Percentiles rank a stretch among this genome's conserved stretches.
phyloP scores from a whole-genome alignment of 2,329 filamentous ascomycete genomes.

The Aspergillus sp. region DNA sequence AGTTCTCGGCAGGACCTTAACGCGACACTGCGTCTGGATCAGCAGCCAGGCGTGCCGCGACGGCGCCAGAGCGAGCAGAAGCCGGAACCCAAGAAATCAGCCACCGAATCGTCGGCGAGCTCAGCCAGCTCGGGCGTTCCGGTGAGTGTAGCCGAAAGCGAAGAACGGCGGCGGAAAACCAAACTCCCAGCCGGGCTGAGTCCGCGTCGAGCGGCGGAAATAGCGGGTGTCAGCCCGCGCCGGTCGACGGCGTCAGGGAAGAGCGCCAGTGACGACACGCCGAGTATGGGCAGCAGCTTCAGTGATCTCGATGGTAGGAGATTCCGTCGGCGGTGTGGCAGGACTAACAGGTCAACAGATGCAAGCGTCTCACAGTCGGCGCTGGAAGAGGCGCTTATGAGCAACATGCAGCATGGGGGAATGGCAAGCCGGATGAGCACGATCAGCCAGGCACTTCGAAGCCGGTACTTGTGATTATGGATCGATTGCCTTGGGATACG shows the following conservation, averaged over 20 bases:
- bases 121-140: conserved; percentile 30
- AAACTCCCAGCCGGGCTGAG: conserved; percentile 18
- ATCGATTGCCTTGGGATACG: neutral
- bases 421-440: conserved; percentile 43
- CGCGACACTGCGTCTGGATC: conserved; percentile 33
- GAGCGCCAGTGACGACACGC: conserved; percentile 46
- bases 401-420: conserved; percentile 50
- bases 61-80: conserved; percentile 18
- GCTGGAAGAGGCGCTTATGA: conserved; percentile 54
- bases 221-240: conserved; percentile 41
- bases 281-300: conserved; percentile 57
- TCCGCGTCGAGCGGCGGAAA: conserved; percentile 41
- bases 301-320: conserved; percentile 52
- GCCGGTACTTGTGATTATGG: conserved; percentile 36
- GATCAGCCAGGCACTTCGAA: conserved; percentile 46
- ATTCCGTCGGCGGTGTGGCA: neutral
- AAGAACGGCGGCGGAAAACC: conserved; percentile 10
- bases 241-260: conserved; percentile 25
- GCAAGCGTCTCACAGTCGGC: conserved; percentile 56
- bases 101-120: conserved; percentile 25
- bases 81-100: conserved; percentile 10
- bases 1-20: conserved; percentile 26
- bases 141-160: conserved; percentile 12
- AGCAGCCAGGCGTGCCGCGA: conserved; percentile 18
- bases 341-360: conserved; percentile 30